A percentile compares a stretch with the other conserved stretches of the same genome.
Conservation (phyloP, 441 rosid genomes). For the Corymbia calophylla region DNA sequence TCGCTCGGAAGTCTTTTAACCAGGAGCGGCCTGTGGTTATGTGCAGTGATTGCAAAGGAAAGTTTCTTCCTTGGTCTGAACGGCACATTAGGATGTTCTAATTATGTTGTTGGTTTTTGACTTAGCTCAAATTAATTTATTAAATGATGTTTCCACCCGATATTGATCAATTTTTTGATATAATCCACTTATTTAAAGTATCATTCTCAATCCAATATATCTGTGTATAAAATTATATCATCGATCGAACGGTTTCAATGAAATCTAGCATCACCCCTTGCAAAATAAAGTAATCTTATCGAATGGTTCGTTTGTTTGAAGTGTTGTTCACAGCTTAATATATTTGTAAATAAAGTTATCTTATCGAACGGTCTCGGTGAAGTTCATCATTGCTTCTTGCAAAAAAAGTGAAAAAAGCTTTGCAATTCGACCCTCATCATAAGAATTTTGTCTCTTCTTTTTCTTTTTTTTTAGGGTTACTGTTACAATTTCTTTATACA, state of each 20-base stretch:
- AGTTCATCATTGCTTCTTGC: not conserved
- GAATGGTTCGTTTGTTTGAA: not conserved
- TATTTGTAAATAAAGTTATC: not conserved
- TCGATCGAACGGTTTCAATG: not conserved
- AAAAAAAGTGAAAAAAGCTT: not conserved
- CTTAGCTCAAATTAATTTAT: not conserved
- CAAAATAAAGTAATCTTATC: not conserved
- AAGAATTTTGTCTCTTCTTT: too few species aligned
- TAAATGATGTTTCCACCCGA: rapidly evolving
- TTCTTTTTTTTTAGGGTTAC: rapidly evolving
- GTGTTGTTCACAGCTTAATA: not conserved
- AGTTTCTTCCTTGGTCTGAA: not conserved
- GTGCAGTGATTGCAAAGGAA: not conserved
- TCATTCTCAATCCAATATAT: not conserved
- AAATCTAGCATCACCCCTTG: not conserved
- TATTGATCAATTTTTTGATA: rapidly evolving
- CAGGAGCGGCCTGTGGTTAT: not conserved
- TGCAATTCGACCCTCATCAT: rapidly evolving
- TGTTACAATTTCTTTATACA: not conserved
- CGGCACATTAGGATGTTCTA: not conserved
- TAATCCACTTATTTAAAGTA: not conserved
- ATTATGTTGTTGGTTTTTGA: not conserved
- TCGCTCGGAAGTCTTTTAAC: not conserved
- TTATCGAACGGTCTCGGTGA: not conserved
- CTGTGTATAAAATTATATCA: not conserved